Conservation (phyloP, 2,329 filamentous ascomycete genomes). For the Botrytis aclada region DNA sequence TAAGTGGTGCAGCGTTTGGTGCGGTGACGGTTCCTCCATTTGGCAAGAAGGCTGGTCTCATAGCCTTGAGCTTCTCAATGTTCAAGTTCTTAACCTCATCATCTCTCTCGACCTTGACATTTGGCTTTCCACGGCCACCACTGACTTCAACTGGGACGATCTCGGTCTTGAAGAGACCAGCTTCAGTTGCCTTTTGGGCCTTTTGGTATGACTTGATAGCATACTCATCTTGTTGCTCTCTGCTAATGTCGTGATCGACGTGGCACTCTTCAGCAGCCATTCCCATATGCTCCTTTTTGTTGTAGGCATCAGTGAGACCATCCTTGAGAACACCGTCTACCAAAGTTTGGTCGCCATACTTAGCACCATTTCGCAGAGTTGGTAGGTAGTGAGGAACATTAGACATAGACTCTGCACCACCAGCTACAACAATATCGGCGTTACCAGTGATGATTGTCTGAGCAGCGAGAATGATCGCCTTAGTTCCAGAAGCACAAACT, state of each 20-base stretch:
- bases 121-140: constrained; percentile 86
- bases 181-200: constrained; percentile 80
- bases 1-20: constrained; percentile 93
- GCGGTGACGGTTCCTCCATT: constrained; percentile 87
- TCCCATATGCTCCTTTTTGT: constrained; percentile 95
- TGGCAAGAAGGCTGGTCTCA: constrained; percentile 79
- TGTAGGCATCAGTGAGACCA: constrained; percentile 88
- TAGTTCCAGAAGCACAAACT: constrained; percentile 93
- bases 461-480: constrained; percentile 89
- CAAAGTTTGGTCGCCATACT: constrained; percentile 88
- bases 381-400: constrained; percentile 96
- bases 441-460: constrained; percentile 98
- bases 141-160: constrained; percentile 87
- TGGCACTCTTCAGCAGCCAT: constrained; percentile 90
- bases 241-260: constrained; percentile 72
- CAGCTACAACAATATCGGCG: constrained; percentile 87
- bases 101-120: constrained; percentile 75
- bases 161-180: constrained; percentile 77
- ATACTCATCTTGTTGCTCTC: constrained; percentile 90
- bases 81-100: constrained; percentile 97
- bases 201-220: constrained; percentile 94
- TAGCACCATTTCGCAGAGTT: constrained; percentile 78
- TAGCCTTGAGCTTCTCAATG: constrained; percentile 75
- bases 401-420: constrained; percentile 97
- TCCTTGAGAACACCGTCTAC: constrained; percentile 93